Evolutionary conservation across 371 early-diverging fungal species (phyloP), one percentile per base, ranked within the genome.

Genomic region (Actinomortierella ambigua): DNA sequence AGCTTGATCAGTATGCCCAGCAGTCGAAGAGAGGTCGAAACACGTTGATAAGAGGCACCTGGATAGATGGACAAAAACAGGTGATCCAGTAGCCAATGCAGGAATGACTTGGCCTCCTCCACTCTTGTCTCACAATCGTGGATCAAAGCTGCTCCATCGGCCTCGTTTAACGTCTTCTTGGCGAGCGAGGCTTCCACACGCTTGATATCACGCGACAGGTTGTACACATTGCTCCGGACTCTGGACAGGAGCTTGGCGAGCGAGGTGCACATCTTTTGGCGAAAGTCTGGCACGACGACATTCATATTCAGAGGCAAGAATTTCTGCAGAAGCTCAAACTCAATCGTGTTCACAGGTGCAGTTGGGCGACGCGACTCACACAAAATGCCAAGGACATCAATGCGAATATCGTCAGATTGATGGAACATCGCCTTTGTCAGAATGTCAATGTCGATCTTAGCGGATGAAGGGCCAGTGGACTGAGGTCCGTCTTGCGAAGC

Each of bases 331-430:
- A 90, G 75, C 1, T 81, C 78, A 27, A 83, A 57, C 61, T 93
- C 92, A 18, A 76, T 69, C 11, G 61, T 57, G 7, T 83, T 83
- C 5, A 90, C 78, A n/a, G 81, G 81, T 8, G 87, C 81, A 0
- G 88, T 85, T 3, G 85, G 81, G 39, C 89, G 87, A 40, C 86
- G 80, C 0, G 92, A 85, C 56, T 93, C 93, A 62, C 94, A 91
- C 11, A 95, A 68, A 3, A 96, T 77, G 4, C 91, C 93, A 46
- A 94, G 77, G 0, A 90, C 88, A 58, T 95, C 95, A 26, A 88
- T 79, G 8, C 96, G 88, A n/a, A 94, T 86, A 28, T 87, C 85
- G 42, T 77, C 70, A 62, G 93, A 93, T 1, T 82, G 80, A 59
- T 94, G 93, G 53, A 84, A 78, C 51, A 92, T 86, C 5, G 94